Base-by-base conservation (phyloP, 1,284 basidiomycete genomes). In the Xerocomus minutiporus region DNA sequence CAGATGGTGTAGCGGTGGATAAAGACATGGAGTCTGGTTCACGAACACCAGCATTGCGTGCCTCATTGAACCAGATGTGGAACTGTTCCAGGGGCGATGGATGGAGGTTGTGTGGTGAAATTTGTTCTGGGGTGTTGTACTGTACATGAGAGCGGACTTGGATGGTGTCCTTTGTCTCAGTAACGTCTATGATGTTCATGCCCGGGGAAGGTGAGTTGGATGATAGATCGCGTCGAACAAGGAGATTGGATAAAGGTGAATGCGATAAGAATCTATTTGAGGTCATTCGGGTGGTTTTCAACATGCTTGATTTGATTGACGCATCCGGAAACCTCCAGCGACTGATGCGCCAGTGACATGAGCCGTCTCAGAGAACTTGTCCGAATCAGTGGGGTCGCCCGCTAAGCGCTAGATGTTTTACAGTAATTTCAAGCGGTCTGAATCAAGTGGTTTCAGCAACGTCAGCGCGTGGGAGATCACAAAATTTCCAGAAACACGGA, bases 1-100 rank as follows among this genome's bases (percentile, higher is more conserved):
- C 89, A 0, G 69, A 57, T 8, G 81, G 62, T 0, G 86, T 82
- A n/a, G 83, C 81, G 42, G 94, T 97, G 42, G 88, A 88, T 49
- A 97, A 69, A 4, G 85, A 79, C 84, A 97, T 89, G 8, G 90
- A 86, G 69, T 97, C 94, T 26, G 93, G 92, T 69, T 97, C 93
- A 43, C 74, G 71, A 6, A 95, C 91, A 50, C 70, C 72, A 55
- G 75, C 63, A 54, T 76, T 64, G 6, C 76, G 74, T 7, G 85
- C 86, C 43, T 83, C 77, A 38, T 80, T 80, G 71, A 97, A 91
- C 93, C 93, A 97, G 35, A 71, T 60, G 55, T 83, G 82, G 73
- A 97, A 96, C 64, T 94, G 91, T 52, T 81, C 79, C 49, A 96
- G 74, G 1, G 94, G 94, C 55, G 81, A 81, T 1, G 82, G 73